A percentile compares a stretch with the other conserved stretches of the same genome.
Conservation (phyloP, 2,329 filamentous ascomycete genomes). For the Trichophyton equinum region DNA sequence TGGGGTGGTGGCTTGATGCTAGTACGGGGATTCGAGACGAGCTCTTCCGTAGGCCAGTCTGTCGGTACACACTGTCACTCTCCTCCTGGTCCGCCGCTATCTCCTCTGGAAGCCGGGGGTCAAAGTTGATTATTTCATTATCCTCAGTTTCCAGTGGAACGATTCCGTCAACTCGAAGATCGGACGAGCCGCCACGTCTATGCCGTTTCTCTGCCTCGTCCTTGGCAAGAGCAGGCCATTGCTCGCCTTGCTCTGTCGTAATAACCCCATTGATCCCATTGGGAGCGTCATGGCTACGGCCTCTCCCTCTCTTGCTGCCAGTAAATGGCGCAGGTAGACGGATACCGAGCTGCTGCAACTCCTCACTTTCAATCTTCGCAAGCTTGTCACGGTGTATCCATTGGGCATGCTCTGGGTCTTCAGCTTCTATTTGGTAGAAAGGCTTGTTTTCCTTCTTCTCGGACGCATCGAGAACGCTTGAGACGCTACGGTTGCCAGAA, state of each 20-base stretch:
- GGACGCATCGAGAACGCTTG: slow-evolving; percentile 17
- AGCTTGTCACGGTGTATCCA: slow-evolving; percentile 42
- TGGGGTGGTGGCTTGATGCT: slow-evolving; percentile 64
- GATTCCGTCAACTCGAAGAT: slow-evolving; percentile 26
- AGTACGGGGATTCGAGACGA: slow-evolving; percentile 77
- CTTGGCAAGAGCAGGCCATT: slow-evolving; percentile 24
- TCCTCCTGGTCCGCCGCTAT: slow-evolving; percentile 44
- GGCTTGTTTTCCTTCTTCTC: slow-evolving; percentile 16
- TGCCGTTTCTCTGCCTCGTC: slow-evolving; percentile 17
- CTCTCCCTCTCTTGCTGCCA: slow-evolving; percentile 22
- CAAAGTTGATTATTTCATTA: slow-evolving; percentile 36
- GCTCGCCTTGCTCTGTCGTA: slow-evolving; percentile 22
- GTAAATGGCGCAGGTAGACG: slow-evolving; percentile 27
- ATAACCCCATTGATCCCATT: slow-evolving; percentile 20
- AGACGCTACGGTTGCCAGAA: slow-evolving; percentile 15
- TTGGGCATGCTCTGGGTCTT: slow-evolving; percentile 27
- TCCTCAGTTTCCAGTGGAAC: slow-evolving; percentile 29
- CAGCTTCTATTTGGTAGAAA: slow-evolving; percentile 6
- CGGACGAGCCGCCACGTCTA: slow-evolving; percentile 9
- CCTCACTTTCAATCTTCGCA: slow-evolving; percentile 39
- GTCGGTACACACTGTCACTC: slow-evolving; percentile 37
- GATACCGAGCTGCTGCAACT: slow-evolving; percentile 37
- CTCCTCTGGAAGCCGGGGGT: slow-evolving; percentile 65
- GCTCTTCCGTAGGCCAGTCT: slow-evolving; percentile 45
- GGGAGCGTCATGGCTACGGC: slow-evolving; percentile 25